Percentiles rank a stretch among this genome's conserved stretches.
phyloP scores from a whole-genome alignment of 2,329 filamentous ascomycete species.

The Bertia moriformis region DNA sequence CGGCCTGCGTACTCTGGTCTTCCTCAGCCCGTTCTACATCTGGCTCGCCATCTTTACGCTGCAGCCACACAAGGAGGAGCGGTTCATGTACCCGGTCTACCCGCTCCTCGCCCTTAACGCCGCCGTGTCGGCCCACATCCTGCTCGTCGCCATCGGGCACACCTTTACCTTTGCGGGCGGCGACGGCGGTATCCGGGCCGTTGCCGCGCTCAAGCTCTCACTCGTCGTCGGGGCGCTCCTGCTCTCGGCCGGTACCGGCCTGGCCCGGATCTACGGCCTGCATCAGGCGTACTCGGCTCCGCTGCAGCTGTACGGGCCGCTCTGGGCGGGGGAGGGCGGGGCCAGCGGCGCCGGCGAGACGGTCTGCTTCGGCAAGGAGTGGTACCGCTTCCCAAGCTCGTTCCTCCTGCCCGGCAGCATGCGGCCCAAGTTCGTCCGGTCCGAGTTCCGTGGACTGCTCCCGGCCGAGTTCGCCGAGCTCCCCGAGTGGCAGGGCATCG shows the following conservation, averaged over 20 bases:
- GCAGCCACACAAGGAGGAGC: conserved; percentile 93
- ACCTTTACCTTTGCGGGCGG: conserved; percentile 52
- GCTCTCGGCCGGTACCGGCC: conserved; percentile 47
- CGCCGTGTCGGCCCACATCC: conserved; percentile 67
- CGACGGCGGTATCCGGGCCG: conserved; percentile 57
- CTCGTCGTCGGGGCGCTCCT: conserved; percentile 46
- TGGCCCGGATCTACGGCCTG: conserved; percentile 62
- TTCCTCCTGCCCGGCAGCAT: conserved; percentile 78
- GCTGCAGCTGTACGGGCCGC: conserved; percentile 50
- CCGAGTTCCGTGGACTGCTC: conserved; percentile 75
- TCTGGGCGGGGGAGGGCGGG: conserved; percentile 40
- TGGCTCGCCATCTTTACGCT: conserved; percentile 85
- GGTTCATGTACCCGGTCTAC: conserved; percentile 97
- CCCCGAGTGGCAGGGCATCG: too few relatives aligned
- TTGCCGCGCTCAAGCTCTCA: conserved; percentile 58
- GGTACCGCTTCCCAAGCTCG: conserved; percentile 92
- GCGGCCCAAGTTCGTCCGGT: conserved; percentile 77
- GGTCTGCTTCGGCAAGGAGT: conserved; percentile 89
- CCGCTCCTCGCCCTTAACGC: conserved; percentile 82
- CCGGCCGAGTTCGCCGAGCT: conserved; percentile 82
- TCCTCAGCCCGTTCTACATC: conserved; percentile 77
- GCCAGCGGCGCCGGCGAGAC: too few relatives aligned
- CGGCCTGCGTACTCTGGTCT: conserved; percentile 61
- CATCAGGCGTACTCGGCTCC: conserved; percentile 76
- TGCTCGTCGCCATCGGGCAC: conserved; percentile 62